phyloP scores from a whole-genome alignment of 2,329 filamentous ascomycete species.

The Chaetomiaceae sp. region DNA sequence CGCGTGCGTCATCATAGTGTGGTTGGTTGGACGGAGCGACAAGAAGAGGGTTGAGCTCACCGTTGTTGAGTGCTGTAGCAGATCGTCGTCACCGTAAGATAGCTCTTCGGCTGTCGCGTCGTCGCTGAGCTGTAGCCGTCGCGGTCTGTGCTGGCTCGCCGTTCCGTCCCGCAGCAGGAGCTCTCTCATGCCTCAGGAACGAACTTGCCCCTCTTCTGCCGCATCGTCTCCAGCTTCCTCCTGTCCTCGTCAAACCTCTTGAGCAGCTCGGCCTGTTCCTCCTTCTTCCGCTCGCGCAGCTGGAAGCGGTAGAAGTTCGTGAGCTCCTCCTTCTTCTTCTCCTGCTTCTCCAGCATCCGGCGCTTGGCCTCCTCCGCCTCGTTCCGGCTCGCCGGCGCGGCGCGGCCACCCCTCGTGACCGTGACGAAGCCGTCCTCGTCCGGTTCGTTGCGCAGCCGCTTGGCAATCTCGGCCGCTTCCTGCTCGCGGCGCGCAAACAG shows the following conservation, averaged over 20 bases:
- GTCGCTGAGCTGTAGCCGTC: no score
- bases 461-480: slow-evolving; percentile 56
- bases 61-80: slow-evolving; percentile 1
- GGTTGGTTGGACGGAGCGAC: not conserved
- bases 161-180: no score
- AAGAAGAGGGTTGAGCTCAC: slow-evolving; percentile 15
- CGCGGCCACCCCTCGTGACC: slow-evolving; percentile 70
- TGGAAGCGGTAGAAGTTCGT: slow-evolving; percentile 82
- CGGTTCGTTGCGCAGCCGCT: slow-evolving; percentile 65
- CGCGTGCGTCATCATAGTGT: slow-evolving; percentile 34
- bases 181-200: slow-evolving; percentile 43
- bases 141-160: no score
- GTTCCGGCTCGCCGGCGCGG: slow-evolving; percentile 66
- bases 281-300: slow-evolving; percentile 71
- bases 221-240: slow-evolving; percentile 64
- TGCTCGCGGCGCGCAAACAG: slow-evolving; percentile 68
- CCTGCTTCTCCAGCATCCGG: slow-evolving; percentile 57
- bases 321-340: slow-evolving; percentile 56
- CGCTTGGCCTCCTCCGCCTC: slow-evolving; percentile 57
- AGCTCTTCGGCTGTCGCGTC: no score
- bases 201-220: slow-evolving; percentile 58
- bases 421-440: slow-evolving; percentile 96
- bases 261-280: slow-evolving; percentile 61
- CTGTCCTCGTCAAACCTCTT: slow-evolving; percentile 71
- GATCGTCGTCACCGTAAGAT: no score